These are phyloP conservation scores for Cercospora sp. DNA, from an alignment of 2,329 filamentous ascomycete genomes.

Conservation along the genomic window DNA sequence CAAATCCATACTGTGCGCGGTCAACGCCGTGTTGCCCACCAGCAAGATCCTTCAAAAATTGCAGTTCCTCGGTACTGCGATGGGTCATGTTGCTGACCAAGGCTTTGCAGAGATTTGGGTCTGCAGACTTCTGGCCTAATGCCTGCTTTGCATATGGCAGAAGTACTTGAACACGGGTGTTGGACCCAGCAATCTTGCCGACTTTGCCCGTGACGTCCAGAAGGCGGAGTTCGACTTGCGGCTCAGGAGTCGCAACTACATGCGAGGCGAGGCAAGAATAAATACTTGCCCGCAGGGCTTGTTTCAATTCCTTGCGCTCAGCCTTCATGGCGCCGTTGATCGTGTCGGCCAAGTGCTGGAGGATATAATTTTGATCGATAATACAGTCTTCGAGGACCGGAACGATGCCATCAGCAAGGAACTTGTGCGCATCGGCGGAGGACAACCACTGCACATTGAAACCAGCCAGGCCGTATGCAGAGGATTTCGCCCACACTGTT, in stretches of 20 bases:
- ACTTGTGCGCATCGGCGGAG: slow-evolving; percentile 57
- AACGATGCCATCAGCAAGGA: slow-evolving; percentile 67
- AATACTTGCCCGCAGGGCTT: slow-evolving; percentile 64
- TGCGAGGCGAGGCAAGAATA: slow-evolving; percentile 74
- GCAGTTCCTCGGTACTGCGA: slow-evolving; percentile 59
- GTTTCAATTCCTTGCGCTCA: slow-evolving; percentile 52
- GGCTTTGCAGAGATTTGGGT: slow-evolving; percentile 52
- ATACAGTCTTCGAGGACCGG: slow-evolving; percentile 82
- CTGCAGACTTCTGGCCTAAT: slow-evolving; percentile 56
- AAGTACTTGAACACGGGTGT: slow-evolving; percentile 69
- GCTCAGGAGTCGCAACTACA: slow-evolving; percentile 65
- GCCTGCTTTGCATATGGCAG: slow-evolving; percentile 72
- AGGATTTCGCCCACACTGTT: slow-evolving; percentile 55
- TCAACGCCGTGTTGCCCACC: slow-evolving; percentile 42
- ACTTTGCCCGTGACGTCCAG: slow-evolving; percentile 71
- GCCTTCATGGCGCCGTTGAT: slow-evolving; percentile 51
- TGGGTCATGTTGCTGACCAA: slow-evolving; percentile 56
- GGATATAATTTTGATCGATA: slow-evolving; percentile 72
- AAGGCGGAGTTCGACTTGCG: slow-evolving; percentile 68
- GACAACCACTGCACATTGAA: slow-evolving; percentile 58
- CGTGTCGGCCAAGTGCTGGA: slow-evolving; percentile 60
- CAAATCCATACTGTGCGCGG: slow-evolving; percentile 63
- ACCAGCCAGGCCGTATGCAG: slow-evolving; percentile 63
- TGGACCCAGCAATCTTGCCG: slow-evolving; percentile 67
- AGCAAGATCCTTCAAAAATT: slow-evolving; percentile 55